Base-by-base conservation (phyloP, 768 basidiomycete species). In the Rubroboletus satanas region DNA sequence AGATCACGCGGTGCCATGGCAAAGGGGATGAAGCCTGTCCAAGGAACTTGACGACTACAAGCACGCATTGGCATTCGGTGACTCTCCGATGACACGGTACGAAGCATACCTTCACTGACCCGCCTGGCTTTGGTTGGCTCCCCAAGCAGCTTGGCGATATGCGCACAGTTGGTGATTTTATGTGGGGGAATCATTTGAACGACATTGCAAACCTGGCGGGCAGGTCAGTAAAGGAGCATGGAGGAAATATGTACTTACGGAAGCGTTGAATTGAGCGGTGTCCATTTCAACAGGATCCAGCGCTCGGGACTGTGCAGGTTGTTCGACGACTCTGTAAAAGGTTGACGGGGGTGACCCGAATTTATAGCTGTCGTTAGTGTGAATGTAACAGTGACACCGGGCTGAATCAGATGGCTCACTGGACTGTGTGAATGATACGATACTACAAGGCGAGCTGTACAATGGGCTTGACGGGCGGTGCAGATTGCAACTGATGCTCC, bases 1-100 rank as follows among this genome's bases (percentile, higher is more conserved):
- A 77, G 11, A 91, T 74, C 9, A 92, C 87, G 12, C 90, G 82
- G 56, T 90, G 80, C 90, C 89, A 93, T 1, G 89, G 89, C 3
- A 90, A 80, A 21, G 83, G 79, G 2, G 85, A 84, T 45, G 77
- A 75, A 1, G 78, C 74, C 41, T 78, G 78, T 0, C 81, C 78
- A 10, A 91, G 74, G 61, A 83, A 85, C 61, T 88, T 91, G 44
- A 91, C 77, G 28, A 89, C 89, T 92, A 17, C 42, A 38, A 28
- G 56, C 32, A 18, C 26, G 23, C 4, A 26, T 46, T 44, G n/a
- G 2, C 6, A 21, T 7, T 11, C 6, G 26, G 29, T 15, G 37
- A 5, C 43, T 18, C 23, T 33, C 26, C 23, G 8, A 26, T 17
- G 21, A 26, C 18, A 44, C 17, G 18, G 14, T 32, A 28, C 45